Conservation (phyloP, 208 protist species). For the Leishmania guyanensis region DNA sequence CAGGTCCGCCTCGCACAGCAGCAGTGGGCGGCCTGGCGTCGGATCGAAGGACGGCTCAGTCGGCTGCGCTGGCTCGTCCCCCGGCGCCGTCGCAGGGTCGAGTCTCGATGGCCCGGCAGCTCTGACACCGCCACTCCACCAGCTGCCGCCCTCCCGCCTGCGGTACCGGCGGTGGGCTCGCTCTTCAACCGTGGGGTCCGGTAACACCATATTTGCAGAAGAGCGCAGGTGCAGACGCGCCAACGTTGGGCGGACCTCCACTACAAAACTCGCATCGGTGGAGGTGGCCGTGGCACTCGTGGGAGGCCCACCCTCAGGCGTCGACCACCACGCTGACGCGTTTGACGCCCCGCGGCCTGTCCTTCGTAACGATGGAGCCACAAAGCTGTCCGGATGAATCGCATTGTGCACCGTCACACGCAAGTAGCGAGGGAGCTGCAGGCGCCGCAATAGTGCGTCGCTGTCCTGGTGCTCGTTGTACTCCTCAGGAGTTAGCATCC, state of each 20-base stretch:
- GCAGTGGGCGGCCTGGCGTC: slow-evolving; percentile 42
- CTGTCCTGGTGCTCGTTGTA: slow-evolving; percentile 88
- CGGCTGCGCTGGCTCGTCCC: neutral
- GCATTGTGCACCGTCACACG: slow-evolving; percentile 62
- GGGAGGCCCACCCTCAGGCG: neutral
- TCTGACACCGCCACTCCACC: slow-evolving; percentile 8
- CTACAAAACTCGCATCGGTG: slow-evolving; percentile 55
- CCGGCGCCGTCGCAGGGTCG: neutral
- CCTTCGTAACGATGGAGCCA: slow-evolving; percentile 4
- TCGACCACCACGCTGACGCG: slow-evolving; percentile 1
- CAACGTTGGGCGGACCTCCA: slow-evolving; percentile 78
- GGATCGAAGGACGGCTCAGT: slow-evolving; percentile 22
- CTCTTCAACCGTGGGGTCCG: neutral
- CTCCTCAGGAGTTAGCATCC: slow-evolving; percentile 74
- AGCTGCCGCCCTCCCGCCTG: slow-evolving; percentile 8
- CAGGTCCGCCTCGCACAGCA: slow-evolving; percentile 77
- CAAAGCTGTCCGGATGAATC: slow-evolving; percentile 68
- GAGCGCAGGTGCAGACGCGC: slow-evolving; percentile 76
- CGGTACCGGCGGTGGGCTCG: neutral
- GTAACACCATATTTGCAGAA: slow-evolving; percentile 6
- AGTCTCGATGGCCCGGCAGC: neutral
- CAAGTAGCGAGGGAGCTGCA: slow-evolving; percentile 71
- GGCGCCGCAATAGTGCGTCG: slow-evolving; percentile 49
- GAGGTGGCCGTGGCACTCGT: slow-evolving; percentile 5
- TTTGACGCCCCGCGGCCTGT: neutral